Conservation (phyloP, 305 asterid genomes). For the Ajuga reptans region DNA sequence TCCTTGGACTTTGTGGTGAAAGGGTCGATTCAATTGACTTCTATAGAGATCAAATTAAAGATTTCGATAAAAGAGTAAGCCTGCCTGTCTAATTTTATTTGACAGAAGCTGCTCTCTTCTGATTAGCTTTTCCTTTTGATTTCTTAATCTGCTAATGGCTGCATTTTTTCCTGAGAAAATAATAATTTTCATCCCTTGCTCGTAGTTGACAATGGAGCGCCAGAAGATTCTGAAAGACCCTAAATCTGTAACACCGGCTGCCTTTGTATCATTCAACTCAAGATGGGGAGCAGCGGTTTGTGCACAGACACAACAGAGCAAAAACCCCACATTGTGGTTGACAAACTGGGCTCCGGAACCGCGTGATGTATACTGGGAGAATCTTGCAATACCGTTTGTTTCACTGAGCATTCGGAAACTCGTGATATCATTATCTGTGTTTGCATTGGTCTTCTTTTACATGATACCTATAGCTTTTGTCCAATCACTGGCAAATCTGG, state of each 20-base stretch:
- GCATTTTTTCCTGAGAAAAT: conserved; percentile 15
- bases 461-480: conserved; percentile 96
- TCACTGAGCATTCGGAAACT: conserved; percentile 71
- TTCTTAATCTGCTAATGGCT: background rate
- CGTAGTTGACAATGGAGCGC: conserved; percentile 75
- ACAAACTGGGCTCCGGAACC: conserved; percentile 98
- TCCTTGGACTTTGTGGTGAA: conserved; percentile 77
- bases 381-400: conserved; percentile 75
- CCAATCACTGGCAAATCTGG: conserved; percentile 94
- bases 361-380: conserved; percentile 86
- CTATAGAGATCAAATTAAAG: conserved; percentile 54
- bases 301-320: conserved; percentile 95
- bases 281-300: conserved; percentile 98
- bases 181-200: conserved; percentile 8
- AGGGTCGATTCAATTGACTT: conserved; percentile 69
- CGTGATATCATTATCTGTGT: conserved; percentile 52
- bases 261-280: conserved; percentile 87
- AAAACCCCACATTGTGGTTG: conserved; percentile 78
- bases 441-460: conserved; percentile 88
- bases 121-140: background rate
- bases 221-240: conserved; percentile 67
- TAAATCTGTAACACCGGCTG: conserved; percentile 57
- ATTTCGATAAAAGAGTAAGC: conserved; percentile 58
- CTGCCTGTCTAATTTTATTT: conserved; percentile 9
- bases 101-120: background rate